Conservation (phyloP, 2,329 filamentous ascomycete species). For the Tolypocladium ovalisporum region DNA sequence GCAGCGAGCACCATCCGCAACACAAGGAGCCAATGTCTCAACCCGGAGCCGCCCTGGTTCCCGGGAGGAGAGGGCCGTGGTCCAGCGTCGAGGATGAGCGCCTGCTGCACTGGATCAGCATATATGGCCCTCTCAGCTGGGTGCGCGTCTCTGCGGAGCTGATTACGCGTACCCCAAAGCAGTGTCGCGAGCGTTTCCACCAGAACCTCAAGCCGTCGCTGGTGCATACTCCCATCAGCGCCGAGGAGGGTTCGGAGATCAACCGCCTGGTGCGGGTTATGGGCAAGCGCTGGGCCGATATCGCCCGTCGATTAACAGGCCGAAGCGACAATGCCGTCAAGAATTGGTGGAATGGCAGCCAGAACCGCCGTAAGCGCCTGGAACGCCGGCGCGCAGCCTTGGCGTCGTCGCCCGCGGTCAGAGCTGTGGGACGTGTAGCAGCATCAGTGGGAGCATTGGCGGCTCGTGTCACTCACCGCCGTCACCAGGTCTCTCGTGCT, state of each 20-base stretch:
- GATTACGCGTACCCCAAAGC: conserved; percentile 74
- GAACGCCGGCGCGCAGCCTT: neutral
- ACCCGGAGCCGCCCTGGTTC: neutral
- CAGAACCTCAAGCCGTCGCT: conserved; percentile 78
- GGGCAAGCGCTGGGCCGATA: conserved; percentile 89
- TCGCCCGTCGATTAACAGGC: conserved; percentile 68
- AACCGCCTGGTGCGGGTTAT: conserved; percentile 65
- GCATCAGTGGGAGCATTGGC: neutral
- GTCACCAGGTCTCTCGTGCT: neutral
- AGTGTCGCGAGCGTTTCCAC: conserved; percentile 88
- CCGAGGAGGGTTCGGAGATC: conserved; percentile 62
- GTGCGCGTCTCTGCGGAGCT: conserved; percentile 72
- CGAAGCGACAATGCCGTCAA: conserved; percentile 93
- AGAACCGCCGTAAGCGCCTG: conserved; percentile 62
- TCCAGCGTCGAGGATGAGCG: conserved; percentile 63
- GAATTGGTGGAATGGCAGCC: conserved; percentile 95
- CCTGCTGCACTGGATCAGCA: conserved; percentile 59
- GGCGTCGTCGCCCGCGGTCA: neutral
- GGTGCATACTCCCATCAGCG: conserved; percentile 62
- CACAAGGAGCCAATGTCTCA: neutral
- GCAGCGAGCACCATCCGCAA: neutral
- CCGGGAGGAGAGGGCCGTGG: conserved; percentile 61
- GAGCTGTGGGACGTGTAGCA: neutral
- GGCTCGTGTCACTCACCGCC: neutral
- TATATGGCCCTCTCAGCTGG: conserved; percentile 77